These are phyloP conservation scores for Daucus carota DNA, from an alignment of 129 eudicot species.

Conservation along the genomic window DNA sequence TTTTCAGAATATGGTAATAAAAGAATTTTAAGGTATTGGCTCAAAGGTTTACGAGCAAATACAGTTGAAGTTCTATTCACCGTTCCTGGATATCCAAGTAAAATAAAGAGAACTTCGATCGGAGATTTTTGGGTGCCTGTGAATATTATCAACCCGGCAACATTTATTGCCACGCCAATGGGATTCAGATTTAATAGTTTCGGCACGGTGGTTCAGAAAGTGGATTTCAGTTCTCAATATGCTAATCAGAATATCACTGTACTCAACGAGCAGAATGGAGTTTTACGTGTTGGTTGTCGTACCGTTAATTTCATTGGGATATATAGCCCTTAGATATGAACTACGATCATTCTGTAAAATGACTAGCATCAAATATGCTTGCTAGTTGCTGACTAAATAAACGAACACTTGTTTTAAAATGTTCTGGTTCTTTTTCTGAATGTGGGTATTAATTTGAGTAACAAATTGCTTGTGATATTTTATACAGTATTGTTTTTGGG, in stretches of 20 bases:
- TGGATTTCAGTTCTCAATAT: background rate
- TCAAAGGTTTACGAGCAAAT: conserved; percentile 18
- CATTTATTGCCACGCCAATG: background rate
- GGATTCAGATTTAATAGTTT: background rate
- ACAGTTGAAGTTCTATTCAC: conserved; percentile 10
- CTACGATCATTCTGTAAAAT: too few relatives aligned
- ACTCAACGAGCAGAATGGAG: conserved; percentile 9
- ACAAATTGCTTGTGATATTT: too few relatives aligned
- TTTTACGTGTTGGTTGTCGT: conserved; percentile 5
- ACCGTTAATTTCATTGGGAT: too few relatives aligned
- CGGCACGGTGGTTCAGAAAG: background rate
- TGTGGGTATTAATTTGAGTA: too few relatives aligned
- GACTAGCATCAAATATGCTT: background rate
- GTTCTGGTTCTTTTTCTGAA: too few relatives aligned
- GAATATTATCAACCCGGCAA: background rate
- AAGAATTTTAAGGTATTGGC: conserved; percentile 24
- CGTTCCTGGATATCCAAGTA: conserved; percentile 25
- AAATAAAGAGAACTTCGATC: conserved; percentile 17
- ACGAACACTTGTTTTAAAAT: too few relatives aligned
- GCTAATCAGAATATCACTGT: background rate
- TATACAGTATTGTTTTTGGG: too few relatives aligned
- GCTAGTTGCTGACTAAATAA: background rate
- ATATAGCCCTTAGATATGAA: too few relatives aligned
- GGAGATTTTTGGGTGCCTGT: conserved; percentile 35
- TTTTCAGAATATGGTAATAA: conserved; percentile 13